A percentile compares a stretch with the other conserved stretches of the same genome.
These are phyloP conservation scores for Colletotrichum truncatum DNA, from an alignment of 2,329 filamentous ascomycete species.

Conservation along the genomic window DNA sequence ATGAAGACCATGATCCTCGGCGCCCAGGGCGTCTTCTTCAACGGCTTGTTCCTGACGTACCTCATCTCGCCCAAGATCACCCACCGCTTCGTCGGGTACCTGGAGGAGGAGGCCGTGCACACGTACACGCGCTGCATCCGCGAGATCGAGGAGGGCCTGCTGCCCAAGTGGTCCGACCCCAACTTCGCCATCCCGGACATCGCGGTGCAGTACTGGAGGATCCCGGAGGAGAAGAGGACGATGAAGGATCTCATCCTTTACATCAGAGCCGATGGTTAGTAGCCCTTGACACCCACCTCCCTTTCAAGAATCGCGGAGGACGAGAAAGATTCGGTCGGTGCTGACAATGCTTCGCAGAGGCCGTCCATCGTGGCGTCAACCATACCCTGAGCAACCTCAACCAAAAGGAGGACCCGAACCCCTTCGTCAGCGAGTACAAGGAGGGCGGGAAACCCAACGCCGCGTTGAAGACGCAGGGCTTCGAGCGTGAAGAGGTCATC, in stretches of 20 bases:
- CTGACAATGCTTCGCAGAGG: slow-evolving; percentile 60
- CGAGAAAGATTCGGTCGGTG: too few species aligned
- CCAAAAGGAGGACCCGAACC: slow-evolving; percentile 88
- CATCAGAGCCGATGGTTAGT: slow-evolving; percentile 74
- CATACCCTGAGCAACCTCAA: slow-evolving; percentile 92
- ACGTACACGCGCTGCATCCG: slow-evolving; percentile 92
- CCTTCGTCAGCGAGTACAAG: slow-evolving; percentile 87
- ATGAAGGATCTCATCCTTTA: slow-evolving; percentile 92
- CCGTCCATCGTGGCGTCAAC: slow-evolving; percentile 92
- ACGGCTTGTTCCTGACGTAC: slow-evolving; percentile 89
- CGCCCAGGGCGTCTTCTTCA: slow-evolving; percentile 97
- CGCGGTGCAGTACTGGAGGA: slow-evolving; percentile 91
- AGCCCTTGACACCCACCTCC: neutral
- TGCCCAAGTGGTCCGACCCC: slow-evolving; percentile 80
- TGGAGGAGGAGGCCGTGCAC: slow-evolving; percentile 96
- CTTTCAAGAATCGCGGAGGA: too few species aligned
- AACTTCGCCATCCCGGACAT: slow-evolving; percentile 85
- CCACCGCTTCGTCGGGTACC: slow-evolving; percentile 95
- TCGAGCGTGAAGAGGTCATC: slow-evolving; percentile 86
- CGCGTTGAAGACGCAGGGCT: slow-evolving; percentile 74
- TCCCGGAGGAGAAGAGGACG: slow-evolving; percentile 82
- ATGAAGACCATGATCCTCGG: slow-evolving; percentile 93
- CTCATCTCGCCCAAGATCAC: slow-evolving; percentile 86
- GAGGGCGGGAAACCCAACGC: slow-evolving; percentile 75
- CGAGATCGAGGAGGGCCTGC: slow-evolving; percentile 84